phyloP scores from a whole-genome alignment of 768 basidiomycete species.

The Mrakia gelida region DNA sequence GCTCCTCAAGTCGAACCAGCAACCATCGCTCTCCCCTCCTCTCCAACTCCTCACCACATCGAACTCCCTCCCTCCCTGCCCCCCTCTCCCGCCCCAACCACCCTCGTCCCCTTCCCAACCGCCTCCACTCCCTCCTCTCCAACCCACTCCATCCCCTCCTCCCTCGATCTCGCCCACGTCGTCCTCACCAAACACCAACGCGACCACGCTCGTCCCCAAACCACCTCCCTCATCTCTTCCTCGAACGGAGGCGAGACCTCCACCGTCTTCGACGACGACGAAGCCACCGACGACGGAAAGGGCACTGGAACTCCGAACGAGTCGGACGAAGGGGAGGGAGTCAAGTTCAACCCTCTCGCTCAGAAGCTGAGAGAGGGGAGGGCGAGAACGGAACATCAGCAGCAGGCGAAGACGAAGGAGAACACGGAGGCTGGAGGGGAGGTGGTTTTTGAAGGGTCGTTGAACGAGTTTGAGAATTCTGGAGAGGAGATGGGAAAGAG shows the following conservation, averaged over 20 bases:
- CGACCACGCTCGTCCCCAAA: background rate
- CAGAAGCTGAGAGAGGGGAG: background rate
- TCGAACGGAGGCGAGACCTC: background rate
- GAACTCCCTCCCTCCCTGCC: background rate
- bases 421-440: background rate
- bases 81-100: background rate
- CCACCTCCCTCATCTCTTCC: background rate
- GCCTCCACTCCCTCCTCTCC: background rate
- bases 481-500: background rate
- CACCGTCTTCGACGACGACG: background rate
- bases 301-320: background rate
- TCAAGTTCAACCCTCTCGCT: conserved; percentile 1
- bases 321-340: background rate
- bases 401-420: background rate
- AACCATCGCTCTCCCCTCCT: background rate
- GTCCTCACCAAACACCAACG: background rate
- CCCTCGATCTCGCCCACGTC: background rate
- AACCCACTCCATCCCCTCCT: background rate
- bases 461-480: background rate
- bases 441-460: background rate
- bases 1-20: background rate
- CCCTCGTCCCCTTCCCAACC: background rate
- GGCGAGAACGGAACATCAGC: background rate
- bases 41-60: background rate
- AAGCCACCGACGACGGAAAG: background rate